Base-by-base conservation (phyloP, 2,329 filamentous ascomycete species). In the Pseudogymnoascus sp. region DNA sequence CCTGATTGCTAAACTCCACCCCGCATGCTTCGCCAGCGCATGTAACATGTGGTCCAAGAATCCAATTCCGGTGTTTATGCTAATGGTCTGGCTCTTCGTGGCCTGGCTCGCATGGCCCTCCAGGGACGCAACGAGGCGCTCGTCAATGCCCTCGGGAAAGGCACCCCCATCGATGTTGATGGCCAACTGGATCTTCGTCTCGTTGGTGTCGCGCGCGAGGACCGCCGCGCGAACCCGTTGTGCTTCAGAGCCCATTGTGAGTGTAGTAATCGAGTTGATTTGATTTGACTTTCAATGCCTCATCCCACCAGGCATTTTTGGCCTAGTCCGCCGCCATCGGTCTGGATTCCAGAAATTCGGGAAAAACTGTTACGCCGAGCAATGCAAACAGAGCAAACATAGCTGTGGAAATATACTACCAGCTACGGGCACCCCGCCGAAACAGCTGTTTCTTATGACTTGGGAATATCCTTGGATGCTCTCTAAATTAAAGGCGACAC, bases 31-130 rank as follows among this genome's bases (percentile, higher is more conserved):
- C 60, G 95, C 90, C 63, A 97, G 83, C 5, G 95, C 95, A 77
- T 99, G 95, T 60, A 97, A 84, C 93, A 99, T 97, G 81, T 99
- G 95, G 79, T 99, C 95, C 63, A 99, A 82, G 78, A 99, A 99
- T 65, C 95, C 95, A 76, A 99, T 96, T 68, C 95, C 95, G 0
- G 93, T 96, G 81, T 91, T 88, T 68, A 97, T 83, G 73, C 86
- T 86, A 74, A 97, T 97, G 65, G 86, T 87, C 77, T 97, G 95
- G 43, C 88, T 90, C 69, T 88, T 87, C 69, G 90, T 93, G 67
- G 86, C 81, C 77, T 99, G 93, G 1, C 88, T 88, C 31, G 95
- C 93, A 75, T 99, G 95, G 63, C 82, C 81, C 65, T 84, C 84
- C 62, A 73, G 74, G 37, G 76, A 78, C 64, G 78, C 77, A 67